Evolutionary conservation across 2,329 filamentous ascomycete species (phyloP).

Genomic region (Diaporthe citri): DNA sequence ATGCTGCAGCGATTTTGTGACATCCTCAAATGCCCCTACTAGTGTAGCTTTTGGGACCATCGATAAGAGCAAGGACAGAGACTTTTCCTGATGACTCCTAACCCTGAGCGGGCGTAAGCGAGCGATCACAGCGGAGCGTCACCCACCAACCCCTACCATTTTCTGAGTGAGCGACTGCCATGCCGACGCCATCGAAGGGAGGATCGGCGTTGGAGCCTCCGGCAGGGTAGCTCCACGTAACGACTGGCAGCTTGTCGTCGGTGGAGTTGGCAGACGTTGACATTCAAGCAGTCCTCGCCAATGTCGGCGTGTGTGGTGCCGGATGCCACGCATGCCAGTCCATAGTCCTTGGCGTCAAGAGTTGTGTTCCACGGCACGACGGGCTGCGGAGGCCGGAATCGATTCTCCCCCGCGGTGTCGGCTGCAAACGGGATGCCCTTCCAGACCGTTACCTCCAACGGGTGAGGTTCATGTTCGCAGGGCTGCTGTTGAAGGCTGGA

Average conservation of each 20-base stretch:
- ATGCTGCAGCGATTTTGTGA: background rate
- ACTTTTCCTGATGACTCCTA: too few species aligned
- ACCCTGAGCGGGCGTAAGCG: too few species aligned
- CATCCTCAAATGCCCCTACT: conserved; percentile 26
- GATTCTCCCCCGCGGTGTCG: conserved; percentile 54
- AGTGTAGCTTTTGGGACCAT: too few species aligned
- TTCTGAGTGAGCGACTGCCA: too few species aligned
- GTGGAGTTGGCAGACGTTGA: conserved; percentile 57
- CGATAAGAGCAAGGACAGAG: too few species aligned
- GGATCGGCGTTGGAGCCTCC: conserved; percentile 60
- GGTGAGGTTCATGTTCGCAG: conserved; percentile 39
- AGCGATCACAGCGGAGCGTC: too few species aligned
- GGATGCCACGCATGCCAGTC: conserved; percentile 53
- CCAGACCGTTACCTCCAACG: conserved; percentile 59
- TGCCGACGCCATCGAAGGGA: conserved; percentile 66
- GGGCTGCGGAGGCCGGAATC: conserved; percentile 58
- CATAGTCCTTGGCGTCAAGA: conserved; percentile 52
- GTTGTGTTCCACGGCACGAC: conserved; percentile 44
- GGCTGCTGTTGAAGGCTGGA: conserved; percentile 42
- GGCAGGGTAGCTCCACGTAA: conserved; percentile 67
- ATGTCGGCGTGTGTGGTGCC: conserved; percentile 42
- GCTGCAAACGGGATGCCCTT: conserved; percentile 64
- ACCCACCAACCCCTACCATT: too few species aligned
- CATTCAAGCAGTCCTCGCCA: conserved; percentile 65
- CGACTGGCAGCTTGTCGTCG: conserved; percentile 57